Evolutionary conservation across 2,329 filamentous ascomycete genomes (phyloP), one percentile per base, ranked within the genome.

Genomic region (Aspergillus cejpii): DNA sequence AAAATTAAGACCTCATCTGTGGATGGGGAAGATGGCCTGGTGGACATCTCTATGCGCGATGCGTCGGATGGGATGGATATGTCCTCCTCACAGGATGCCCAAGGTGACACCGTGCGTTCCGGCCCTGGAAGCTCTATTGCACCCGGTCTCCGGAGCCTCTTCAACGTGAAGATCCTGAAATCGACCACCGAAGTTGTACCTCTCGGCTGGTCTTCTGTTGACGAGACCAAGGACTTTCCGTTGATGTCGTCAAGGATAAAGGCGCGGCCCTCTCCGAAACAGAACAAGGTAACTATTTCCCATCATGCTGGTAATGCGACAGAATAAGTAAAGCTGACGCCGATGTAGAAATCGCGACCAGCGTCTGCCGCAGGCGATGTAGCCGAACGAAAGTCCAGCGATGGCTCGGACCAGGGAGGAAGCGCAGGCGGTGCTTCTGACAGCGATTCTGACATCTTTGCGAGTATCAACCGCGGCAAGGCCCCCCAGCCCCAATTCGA

Each of bases 11-110:
- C 87, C 36, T 78, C 80, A 21, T 95, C 90, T 2, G 78, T 94
- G 1, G 84, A 90, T 62, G 86, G 88, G 7, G 91, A 96, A 63
- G 90, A 96, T 49, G 87, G 87, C 49, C 80, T 96, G 58, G 86
- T 97, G 5, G 87, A 96, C 60, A 83, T 98, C 12, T 86, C 85
- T 0, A 90, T 96, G 83, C 82, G 81, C 42, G 84, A 88, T 55
- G 70, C 72, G 2, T 61, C 60, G 12, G 71, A 75, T 45, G 37
- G 47, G 36, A 31, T 49, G 6, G 53, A 56, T 36, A 49, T 53
- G 10, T 45, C 50, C 5, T 23, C 49, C 3, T 37, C 49, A 3
- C 50, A 57, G 19, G 44, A 48, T 19, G 38, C 40, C 10, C 50
- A 57, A 7, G 37, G 39, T 5, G 54, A 50, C 19, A 45, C 58